Evolutionary conservation across 768 basidiomycete genomes (phyloP).

Genomic region (Dioszegia aurantiaca): DNA sequence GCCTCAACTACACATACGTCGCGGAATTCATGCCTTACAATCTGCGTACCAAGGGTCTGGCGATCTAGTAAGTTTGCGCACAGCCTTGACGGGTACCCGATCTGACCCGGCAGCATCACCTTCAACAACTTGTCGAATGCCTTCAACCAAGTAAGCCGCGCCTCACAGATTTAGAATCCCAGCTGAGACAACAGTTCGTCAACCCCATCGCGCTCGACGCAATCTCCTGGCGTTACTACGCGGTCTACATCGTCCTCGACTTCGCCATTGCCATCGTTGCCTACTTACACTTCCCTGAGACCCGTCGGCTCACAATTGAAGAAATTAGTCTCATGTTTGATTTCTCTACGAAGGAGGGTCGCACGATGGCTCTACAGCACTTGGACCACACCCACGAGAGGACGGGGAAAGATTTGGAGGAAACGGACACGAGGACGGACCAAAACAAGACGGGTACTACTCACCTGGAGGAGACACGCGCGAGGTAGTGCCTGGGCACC

Average conservation of each 20-base stretch:
- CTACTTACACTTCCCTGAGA: constrained; percentile 30
- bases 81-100: no score
- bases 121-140: constrained; percentile 18
- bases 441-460: background rate
- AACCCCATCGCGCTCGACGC: constrained; percentile 29
- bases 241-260: constrained; percentile 29
- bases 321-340: constrained; percentile 25
- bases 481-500: background rate
- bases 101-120: constrained; percentile 13
- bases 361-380: constrained; percentile 16
- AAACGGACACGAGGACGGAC: background rate
- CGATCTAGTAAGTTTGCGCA: constrained; percentile 16
- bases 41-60: constrained; percentile 20
- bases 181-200: constrained; percentile 19
- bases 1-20: constrained; percentile 24
- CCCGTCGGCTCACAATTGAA: constrained; percentile 20
- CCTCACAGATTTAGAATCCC: constrained; percentile 1
- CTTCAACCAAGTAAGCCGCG: constrained; percentile 18
- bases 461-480: background rate
- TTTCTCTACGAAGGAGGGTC: constrained; percentile 16
- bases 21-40: constrained; percentile 20
- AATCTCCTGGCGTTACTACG: constrained; percentile 31
- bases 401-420: constrained; percentile 2
- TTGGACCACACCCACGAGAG: background rate
- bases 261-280: constrained; percentile 15